These are phyloP conservation scores for Pyrus pyrifolia DNA, from an alignment of 306 rosid species.

Conservation along the genomic window DNA sequence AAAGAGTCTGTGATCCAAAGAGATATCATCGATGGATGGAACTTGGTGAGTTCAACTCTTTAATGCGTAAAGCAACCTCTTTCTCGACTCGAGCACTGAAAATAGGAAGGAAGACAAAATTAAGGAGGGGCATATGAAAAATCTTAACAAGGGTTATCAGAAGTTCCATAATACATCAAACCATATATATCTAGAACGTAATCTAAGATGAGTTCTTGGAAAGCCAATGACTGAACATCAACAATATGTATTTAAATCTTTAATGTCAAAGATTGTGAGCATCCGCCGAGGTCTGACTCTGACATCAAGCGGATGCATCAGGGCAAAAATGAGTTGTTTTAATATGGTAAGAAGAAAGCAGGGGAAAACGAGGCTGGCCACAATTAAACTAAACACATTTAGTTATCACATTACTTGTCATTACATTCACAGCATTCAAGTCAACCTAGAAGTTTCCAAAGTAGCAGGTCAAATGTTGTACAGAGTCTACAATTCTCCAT, in stretches of 20 bases:
- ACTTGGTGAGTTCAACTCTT: conserved; percentile 72
- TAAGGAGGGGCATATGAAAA: neutral
- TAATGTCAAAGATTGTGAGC: neutral
- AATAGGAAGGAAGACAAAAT: neutral
- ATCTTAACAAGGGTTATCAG: neutral
- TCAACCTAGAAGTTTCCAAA: neutral
- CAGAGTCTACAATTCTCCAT: neutral
- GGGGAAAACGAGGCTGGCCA: neutral
- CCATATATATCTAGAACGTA: no score
- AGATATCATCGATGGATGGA: conserved; percentile 75
- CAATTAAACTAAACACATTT: neutral
- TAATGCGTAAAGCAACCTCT: conserved; percentile 66
- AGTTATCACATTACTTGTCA: neutral
- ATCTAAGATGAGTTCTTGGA: neutral
- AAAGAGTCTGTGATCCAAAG: conserved; percentile 81
- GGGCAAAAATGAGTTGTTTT: neutral
- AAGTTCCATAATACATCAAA: neutral
- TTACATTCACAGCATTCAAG: neutral
- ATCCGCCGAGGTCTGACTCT: neutral
- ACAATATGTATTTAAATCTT: neutral
- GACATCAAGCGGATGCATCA: neutral
- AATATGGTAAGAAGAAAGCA: neutral
- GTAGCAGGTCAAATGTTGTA: neutral
- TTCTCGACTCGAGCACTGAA: conserved; percentile 75
- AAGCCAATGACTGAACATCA: neutral